Percentiles rank a stretch among this genome's conserved stretches.
Evolutionary conservation across 1,139 yeast genomes (phyloP).

Genomic region (Pichia sp.): DNA sequence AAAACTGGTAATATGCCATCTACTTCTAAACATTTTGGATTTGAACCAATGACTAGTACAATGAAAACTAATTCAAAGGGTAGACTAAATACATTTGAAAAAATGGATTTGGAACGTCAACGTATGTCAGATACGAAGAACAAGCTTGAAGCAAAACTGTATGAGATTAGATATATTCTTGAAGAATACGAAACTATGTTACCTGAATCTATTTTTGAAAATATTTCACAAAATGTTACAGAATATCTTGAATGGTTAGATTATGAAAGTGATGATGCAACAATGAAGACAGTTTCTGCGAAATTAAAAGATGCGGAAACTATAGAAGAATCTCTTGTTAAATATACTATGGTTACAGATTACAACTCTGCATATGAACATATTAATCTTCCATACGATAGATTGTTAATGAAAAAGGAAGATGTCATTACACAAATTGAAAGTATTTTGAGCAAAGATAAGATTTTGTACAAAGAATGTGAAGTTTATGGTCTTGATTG

Average conservation of each 20-base stretch:
- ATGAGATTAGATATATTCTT: slow-evolving; percentile 48
- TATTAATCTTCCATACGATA: slow-evolving; percentile 4
- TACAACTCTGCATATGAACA: slow-evolving; percentile 1
- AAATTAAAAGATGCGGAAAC: slow-evolving; percentile 21
- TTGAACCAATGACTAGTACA: slow-evolving; percentile 41
- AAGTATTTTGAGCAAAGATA: slow-evolving; percentile 1
- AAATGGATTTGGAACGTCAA: slow-evolving; percentile 43
- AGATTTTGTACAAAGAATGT: slow-evolving; percentile 35
- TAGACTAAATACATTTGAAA: slow-evolving; percentile 22
- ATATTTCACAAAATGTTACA: slow-evolving; percentile 36
- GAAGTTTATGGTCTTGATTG: slow-evolving; percentile 42
- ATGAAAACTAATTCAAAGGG: slow-evolving; percentile 34
- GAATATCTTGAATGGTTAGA: slow-evolving; percentile 76
- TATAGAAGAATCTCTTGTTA: slow-evolving; percentile 34
- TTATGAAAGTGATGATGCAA: slow-evolving; percentile 57
- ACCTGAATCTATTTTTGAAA: slow-evolving; percentile 34
- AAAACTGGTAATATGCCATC: slow-evolving; percentile 12
- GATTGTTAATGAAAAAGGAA: background rate
- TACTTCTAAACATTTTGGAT: slow-evolving; percentile 34
- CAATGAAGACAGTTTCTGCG: slow-evolving; percentile 19
- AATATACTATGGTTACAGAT: slow-evolving; percentile 32
- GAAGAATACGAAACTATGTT: slow-evolving; percentile 40
- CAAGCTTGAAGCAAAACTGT: slow-evolving; percentile 51
- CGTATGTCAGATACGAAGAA: slow-evolving; percentile 47
- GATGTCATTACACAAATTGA: background rate